Evolutionary conservation across 129 eudicot species (phyloP), one percentile per base, ranked within the genome.

Genomic region (Heracleum sosnowskyi): DNA sequence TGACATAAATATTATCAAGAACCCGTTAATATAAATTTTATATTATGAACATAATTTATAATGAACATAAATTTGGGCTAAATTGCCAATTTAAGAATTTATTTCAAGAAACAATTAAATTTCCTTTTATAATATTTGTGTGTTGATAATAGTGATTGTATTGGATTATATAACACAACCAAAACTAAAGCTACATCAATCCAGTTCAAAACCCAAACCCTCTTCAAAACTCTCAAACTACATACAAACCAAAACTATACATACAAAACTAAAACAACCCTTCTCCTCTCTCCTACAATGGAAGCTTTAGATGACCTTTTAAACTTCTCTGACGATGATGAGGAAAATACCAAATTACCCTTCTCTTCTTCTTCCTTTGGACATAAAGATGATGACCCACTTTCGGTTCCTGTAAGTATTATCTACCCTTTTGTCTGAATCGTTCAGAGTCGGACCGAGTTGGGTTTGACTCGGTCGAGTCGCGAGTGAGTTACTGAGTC

Each of bases 281-380:
- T 79, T 53, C 31, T 51, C 47, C 47, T 64, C 79, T 11, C 73
- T 41, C 62, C 71, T 47, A 64, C 37, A 75, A 89, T 90, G 96
- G 92, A 86, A 44, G 69, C 84, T 49, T 68, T 86, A 12, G 85
- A 92, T 93, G 95, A 92, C 93, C 92, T 92, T 33, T 84, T 92
- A 69, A 86, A 90, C 89, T 92, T 92, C 84, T 82, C 86, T 11
- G 84, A 88, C 40, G 91, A 88, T 45, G 91, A 85, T 31, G 93
- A 86, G 33, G 71, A 64, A 29, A 79, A 77, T 6, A 49, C 62
- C 15, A 72, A 82, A 70, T 40, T 80, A 80, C 86, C 88, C 62
- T 60, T 60, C 0, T 79, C 34, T 35, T 81, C 89, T 72, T 83
- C 80, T 41, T 81, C 86, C 76, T 57, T 45, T 66, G 37, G 72